These are phyloP conservation scores for Penicillium argentinense DNA, from an alignment of 495 filamentous ascomycete genomes.

Conservation along the genomic window DNA sequence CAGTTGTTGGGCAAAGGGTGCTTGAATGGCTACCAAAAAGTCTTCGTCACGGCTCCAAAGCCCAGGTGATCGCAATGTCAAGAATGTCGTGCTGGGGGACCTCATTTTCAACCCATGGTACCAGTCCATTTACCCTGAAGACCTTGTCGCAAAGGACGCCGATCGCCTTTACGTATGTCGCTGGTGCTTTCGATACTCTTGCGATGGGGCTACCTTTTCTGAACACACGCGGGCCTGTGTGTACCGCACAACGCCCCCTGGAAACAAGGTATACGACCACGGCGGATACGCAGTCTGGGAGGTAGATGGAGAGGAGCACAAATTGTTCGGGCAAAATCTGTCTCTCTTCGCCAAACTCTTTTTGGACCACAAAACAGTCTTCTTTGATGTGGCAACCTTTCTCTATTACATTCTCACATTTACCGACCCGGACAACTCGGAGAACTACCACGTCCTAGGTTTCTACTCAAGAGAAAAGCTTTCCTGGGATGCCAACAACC, in stretches of 20 bases:
- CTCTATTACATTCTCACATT: conserved; percentile 85
- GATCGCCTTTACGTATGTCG: conserved; percentile 80
- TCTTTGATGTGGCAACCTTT: conserved; percentile 94
- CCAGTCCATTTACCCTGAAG: conserved; percentile 75
- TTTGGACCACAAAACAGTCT: conserved; percentile 96
- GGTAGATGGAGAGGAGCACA: conserved; percentile 83
- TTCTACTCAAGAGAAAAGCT: conserved; percentile 99
- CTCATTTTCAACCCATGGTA: conserved; percentile 77
- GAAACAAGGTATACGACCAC: conserved; percentile 55
- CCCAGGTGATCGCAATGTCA: conserved; percentile 60
- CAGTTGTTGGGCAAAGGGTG: no score
- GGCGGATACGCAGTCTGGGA: conserved; percentile 75
- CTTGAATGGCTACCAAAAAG: conserved; percentile 36
- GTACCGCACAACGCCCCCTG: conserved; percentile 40
- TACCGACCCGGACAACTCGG: conserved; percentile 35
- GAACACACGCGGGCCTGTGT: conserved; percentile 48
- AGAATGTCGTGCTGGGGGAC: conserved; percentile 73
- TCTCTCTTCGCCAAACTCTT: conserved; percentile 98
- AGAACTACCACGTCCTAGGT: conserved; percentile 64
- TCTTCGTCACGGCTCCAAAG: conserved; percentile 32
- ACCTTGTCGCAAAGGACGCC: conserved; percentile 65
- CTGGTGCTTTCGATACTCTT: conserved; percentile 90
- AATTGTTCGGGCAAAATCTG: conserved; percentile 93
- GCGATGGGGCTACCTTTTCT: conserved; percentile 61
- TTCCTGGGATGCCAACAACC: conserved; percentile 97